A percentile compares a stretch with the other conserved stretches of the same genome.
These are phyloP conservation scores for Jamesozyma lodderae DNA, from an alignment of 805 yeast genomes.

Conservation along the genomic window DNA sequence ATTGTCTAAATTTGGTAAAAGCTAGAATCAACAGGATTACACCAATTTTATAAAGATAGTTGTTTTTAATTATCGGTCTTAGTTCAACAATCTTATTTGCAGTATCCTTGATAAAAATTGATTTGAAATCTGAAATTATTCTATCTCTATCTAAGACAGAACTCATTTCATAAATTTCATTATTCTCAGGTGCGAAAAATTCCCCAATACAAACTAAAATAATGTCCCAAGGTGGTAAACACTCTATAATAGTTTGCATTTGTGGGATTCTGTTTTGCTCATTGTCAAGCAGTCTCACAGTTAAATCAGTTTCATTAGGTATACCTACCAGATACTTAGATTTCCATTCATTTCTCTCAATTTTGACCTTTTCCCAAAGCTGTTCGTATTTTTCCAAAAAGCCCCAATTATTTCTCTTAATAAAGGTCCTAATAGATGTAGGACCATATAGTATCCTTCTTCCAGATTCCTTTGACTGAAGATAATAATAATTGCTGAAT, in stretches of 20 bases:
- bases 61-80: constrained; percentile 13
- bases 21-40: constrained; percentile 20
- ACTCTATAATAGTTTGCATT: constrained; percentile 8
- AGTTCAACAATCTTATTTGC: constrained; percentile 5
- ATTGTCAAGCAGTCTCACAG: too few relatives aligned
- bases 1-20: constrained; percentile 9
- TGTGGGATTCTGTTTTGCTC: neutral
- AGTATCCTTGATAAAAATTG: constrained; percentile 9
- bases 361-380: constrained; percentile 21
- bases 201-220: constrained; percentile 7
- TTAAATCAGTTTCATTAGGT: neutral
- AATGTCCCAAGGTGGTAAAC: constrained; percentile 17
- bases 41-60: constrained; percentile 24
- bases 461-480: constrained; percentile 17
- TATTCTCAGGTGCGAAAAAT: constrained; percentile 12
- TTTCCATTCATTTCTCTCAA: constrained; percentile 21
- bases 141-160: constrained; percentile 15
- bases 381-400: constrained; percentile 13
- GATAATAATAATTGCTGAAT: constrained; percentile 7
- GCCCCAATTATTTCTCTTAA: constrained; percentile 12
- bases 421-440: constrained; percentile 20
- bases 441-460: constrained; percentile 25
- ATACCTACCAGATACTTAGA: constrained; percentile 5
- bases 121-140: constrained; percentile 16
- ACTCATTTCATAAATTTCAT: constrained; percentile 10